Percentiles rank a stretch among this genome's conserved stretches.
phyloP scores from a whole-genome alignment of 495 filamentous ascomycete species.

The Podospora conica region DNA sequence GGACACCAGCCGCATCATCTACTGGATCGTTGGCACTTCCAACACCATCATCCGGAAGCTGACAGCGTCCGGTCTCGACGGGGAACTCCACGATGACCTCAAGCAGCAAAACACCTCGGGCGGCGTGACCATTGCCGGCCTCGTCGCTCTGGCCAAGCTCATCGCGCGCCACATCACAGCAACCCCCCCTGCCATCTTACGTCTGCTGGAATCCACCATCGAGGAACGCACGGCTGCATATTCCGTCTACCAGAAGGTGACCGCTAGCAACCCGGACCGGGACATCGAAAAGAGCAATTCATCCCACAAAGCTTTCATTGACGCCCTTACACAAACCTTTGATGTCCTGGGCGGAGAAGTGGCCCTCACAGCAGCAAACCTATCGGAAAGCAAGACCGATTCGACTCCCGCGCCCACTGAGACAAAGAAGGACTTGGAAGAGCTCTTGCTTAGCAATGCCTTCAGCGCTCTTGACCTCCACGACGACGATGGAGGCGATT shows the following conservation, averaged over 20 bases:
- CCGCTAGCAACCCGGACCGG: slow-evolving; percentile 27
- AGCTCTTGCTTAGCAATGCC: slow-evolving; percentile 28
- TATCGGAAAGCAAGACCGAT: slow-evolving; percentile 4
- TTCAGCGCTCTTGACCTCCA: slow-evolving; percentile 27
- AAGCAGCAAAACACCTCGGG: slow-evolving; percentile 10
- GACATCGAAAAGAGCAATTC: slow-evolving; percentile 35
- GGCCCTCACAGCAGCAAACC: slow-evolving; percentile 19
- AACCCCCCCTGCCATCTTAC: slow-evolving; percentile 22
- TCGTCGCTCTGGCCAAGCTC: slow-evolving; percentile 30
- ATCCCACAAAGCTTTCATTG: slow-evolving; percentile 38
- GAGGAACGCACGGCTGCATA: slow-evolving; percentile 19
- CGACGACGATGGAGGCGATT: slow-evolving; percentile 11
- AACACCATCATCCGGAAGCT: slow-evolving; percentile 23
- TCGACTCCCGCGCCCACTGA: background rate
- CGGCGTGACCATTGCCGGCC: slow-evolving; percentile 25
- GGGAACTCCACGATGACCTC: background rate
- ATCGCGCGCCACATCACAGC: slow-evolving; percentile 28
- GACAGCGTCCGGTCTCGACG: slow-evolving; percentile 19
- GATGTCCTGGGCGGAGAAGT: slow-evolving; percentile 27
- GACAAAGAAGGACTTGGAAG: slow-evolving; percentile 22
- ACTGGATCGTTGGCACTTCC: slow-evolving; percentile 6
- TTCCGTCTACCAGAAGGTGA: slow-evolving; percentile 26
- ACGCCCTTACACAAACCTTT: slow-evolving; percentile 31
- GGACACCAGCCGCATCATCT: slow-evolving; percentile 5
- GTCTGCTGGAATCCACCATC: slow-evolving; percentile 31